These are phyloP conservation scores for Diaporthe ilicicola DNA, from an alignment of 2,329 filamentous ascomycete species.

Conservation along the genomic window DNA sequence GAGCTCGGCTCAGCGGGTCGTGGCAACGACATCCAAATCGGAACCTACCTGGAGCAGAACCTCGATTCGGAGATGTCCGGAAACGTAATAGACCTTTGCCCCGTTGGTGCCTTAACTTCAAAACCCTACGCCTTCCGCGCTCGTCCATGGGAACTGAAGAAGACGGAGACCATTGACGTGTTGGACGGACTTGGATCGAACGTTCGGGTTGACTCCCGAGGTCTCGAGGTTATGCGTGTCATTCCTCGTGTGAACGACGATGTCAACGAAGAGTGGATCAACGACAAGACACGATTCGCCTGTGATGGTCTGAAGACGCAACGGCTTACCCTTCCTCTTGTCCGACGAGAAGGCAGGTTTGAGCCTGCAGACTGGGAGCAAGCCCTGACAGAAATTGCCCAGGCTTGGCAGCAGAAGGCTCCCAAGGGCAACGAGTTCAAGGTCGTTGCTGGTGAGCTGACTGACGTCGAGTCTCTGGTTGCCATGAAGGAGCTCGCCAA, in stretches of 20 bases:
- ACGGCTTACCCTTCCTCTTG: conserved; percentile 88
- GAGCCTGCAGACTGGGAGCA: conserved; percentile 95
- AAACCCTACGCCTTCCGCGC: conserved; percentile 98
- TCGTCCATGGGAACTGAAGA: conserved; percentile 95
- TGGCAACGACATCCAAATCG: conserved; percentile 97
- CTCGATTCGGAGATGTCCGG: conserved; percentile 94
- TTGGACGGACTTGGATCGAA: conserved; percentile 92
- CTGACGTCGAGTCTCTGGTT: conserved; percentile 91
- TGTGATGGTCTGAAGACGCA: conserved; percentile 97
- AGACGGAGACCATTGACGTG: conserved; percentile 95
- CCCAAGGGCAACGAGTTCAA: conserved; percentile 96
- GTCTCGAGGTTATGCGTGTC: conserved; percentile 95
- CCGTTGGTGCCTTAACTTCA: conserved; percentile 93
- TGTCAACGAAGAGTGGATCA: conserved; percentile 99
- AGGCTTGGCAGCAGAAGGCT: conserved; percentile 79
- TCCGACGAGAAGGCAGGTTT: conserved; percentile 90
- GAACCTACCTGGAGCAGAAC: conserved; percentile 94
- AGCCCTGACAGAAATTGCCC: conserved; percentile 85
- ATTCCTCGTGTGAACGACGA: conserved; percentile 95
- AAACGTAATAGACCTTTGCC: conserved; percentile 98
- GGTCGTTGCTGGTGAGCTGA: conserved; percentile 87
- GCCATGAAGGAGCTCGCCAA: conserved; percentile 98
- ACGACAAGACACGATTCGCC: conserved; percentile 96
- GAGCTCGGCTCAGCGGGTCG: conserved; percentile 94
- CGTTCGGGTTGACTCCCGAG: conserved; percentile 91